Evolutionary conservation across 345 rosid genomes (phyloP), one percentile per base, ranked within the genome.

Genomic region (Eucalyptus rudis): DNA sequence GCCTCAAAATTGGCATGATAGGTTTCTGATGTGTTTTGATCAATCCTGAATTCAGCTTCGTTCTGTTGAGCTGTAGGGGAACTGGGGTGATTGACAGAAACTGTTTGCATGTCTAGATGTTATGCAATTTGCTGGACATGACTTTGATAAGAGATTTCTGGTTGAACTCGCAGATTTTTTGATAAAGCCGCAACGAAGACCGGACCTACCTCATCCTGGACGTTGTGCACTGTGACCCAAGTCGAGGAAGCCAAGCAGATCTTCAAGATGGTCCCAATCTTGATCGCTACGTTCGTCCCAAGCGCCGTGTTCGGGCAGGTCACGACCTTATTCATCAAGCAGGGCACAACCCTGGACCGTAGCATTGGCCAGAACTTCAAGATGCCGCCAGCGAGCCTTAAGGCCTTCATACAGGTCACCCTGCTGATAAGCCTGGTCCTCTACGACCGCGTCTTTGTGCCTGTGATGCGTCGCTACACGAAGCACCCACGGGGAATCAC

Each of bases 401-500:
- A 90, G 20, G 96, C 91, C 27, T 93, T 96, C 12, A 93, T 95
- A 16, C 97, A 96, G 50, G 86, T 97, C 90, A 92, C 92, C 88
- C 93, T 96, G 96, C 91, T 97, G 47, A 87, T 92, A 20, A 95
- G 92, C 86, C 79, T 96, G 3, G 89, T 93, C 84, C 6, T 93
- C 24, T 97, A 97, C 13, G 99, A 97, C 56, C 94, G 94, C 25
- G 83, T n/a, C 86, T 86, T 95, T 13, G 95, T 97, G 56, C 96
- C 96, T 12, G 1, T 87, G 19, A 52, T 90, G 40, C 88, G 95
- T 25, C 91, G 90, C 24, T 90, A 90, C 90, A 95, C 99, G 0
- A 92, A 92, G 36, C 96, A 95, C 86, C 99, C 97, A 1, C 91
- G 98, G 91, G 97, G 99, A 22, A 91, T 97, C 83, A 95, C 99